Percentiles rank a stretch among this genome's conserved stretches.
These are phyloP conservation scores for Trichoderma asperelloides DNA, from an alignment of 495 filamentous ascomycete species.

Conservation along the genomic window DNA sequence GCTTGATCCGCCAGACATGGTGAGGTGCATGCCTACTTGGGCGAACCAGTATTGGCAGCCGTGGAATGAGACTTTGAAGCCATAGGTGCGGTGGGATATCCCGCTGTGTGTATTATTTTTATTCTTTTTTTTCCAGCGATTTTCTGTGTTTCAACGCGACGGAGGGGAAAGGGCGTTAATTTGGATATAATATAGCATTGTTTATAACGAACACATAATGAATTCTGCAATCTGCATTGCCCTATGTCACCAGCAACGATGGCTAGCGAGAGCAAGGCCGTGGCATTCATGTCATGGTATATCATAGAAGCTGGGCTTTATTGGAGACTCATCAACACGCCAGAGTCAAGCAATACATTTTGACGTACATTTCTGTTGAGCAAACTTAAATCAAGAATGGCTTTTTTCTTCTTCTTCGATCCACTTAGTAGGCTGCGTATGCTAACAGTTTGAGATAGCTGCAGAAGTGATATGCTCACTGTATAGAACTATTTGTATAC, in stretches of 20 bases:
- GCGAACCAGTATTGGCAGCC: constrained; percentile 4
- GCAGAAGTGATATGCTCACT: too few relatives aligned
- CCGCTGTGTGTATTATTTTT: not conserved
- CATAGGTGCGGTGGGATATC: not conserved
- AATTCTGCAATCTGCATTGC: not conserved
- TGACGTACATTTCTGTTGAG: too few relatives aligned
- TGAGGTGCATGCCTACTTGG: constrained; percentile 2
- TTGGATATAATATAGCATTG: not conserved
- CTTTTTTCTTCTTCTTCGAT: too few relatives aligned
- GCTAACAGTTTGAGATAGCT: too few relatives aligned
- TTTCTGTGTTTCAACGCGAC: not conserved
- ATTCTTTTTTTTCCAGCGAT: not conserved
- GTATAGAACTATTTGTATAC: too few relatives aligned
- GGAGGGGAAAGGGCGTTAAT: not conserved
- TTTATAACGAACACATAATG: not conserved
- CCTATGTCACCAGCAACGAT: too few relatives aligned
- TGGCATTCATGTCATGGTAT: not conserved
- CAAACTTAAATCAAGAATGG: too few relatives aligned
- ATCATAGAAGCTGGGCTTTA: not conserved
- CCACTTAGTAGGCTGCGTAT: too few relatives aligned
- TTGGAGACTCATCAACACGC: too few relatives aligned
- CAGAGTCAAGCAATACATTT: too few relatives aligned
- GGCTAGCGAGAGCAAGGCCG: not conserved
- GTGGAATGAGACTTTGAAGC: constrained; percentile 6
- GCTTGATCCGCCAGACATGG: not conserved